Percentiles rank a stretch among this genome's conserved stretches.
These are phyloP conservation scores for Talaromyces marneffei DNA, from an alignment of 2,329 filamentous ascomycete genomes.

Conservation along the genomic window DNA sequence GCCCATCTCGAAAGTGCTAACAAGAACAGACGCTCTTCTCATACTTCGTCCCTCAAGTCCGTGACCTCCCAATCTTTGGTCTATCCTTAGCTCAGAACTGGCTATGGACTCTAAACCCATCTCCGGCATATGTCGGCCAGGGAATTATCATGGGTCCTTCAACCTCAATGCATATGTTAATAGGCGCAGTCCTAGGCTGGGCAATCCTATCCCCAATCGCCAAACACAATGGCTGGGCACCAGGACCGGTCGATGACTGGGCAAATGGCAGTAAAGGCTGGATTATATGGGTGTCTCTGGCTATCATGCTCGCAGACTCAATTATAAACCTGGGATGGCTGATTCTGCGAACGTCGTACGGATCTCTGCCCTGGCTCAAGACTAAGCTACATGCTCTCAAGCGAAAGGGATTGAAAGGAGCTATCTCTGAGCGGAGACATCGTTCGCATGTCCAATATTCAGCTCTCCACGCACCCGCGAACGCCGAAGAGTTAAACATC, in stretches of 20 bases:
- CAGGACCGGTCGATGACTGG: constrained; percentile 82
- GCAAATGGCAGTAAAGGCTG: constrained; percentile 90
- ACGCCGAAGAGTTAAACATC: constrained; percentile 4
- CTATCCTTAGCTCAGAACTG: constrained; percentile 66
- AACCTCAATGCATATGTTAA: constrained; percentile 90
- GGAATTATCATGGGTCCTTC: constrained; percentile 98
- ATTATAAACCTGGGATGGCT: constrained; percentile 82
- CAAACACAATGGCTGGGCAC: constrained; percentile 81
- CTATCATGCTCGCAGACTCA: constrained; percentile 94
- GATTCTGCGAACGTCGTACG: constrained; percentile 57
- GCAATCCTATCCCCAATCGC: constrained; percentile 82
- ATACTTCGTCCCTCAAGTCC: constrained; percentile 82
- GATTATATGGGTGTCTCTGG: constrained; percentile 95
- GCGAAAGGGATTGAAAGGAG: constrained; percentile 19
- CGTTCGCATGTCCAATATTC: constrained; percentile 30
- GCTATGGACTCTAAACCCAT: constrained; percentile 96
- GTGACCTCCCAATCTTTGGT: constrained; percentile 83
- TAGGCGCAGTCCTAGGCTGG: constrained; percentile 88
- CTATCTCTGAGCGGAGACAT: constrained; percentile 16
- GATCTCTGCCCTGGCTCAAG: constrained; percentile 38
- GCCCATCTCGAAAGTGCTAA: constrained; percentile 16
- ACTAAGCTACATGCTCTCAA: constrained; percentile 25
- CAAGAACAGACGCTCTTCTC: constrained; percentile 65
- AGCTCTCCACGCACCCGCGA: constrained; percentile 21
- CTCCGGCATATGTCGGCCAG: constrained; percentile 93